Percentiles rank a stretch among this genome's conserved stretches.
phyloP scores from a whole-genome alignment of 208 protist species.

The Kentomonas sorsogonicus region DNA sequence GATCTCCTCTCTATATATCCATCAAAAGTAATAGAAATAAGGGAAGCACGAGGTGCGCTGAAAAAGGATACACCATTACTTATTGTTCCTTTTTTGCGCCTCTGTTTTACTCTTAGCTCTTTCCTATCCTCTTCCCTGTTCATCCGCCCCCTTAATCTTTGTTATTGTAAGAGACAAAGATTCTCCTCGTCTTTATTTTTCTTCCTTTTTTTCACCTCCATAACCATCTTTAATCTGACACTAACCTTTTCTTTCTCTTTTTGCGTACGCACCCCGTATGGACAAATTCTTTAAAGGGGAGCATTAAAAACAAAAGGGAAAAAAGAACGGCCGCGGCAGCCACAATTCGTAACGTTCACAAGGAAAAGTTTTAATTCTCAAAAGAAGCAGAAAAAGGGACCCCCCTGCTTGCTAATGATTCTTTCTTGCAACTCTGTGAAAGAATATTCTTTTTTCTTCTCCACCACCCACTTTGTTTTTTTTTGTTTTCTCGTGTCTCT shows the following conservation, averaged over 20 bases:
- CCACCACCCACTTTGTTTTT: neutral
- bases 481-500: neutral
- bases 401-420: neutral
- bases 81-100: slow-evolving; percentile 8
- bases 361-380: neutral
- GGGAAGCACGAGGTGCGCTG: too few relatives aligned
- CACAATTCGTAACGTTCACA: slow-evolving; percentile 9
- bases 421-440: neutral
- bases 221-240: neutral
- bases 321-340: slow-evolving; percentile 2
- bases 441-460: neutral
- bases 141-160: neutral
- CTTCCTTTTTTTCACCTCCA: neutral
- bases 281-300: slow-evolving; percentile 1
- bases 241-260: neutral
- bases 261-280: neutral
- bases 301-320: too few relatives aligned
- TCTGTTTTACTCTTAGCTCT: neutral
- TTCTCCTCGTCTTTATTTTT: neutral
- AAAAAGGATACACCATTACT: too few relatives aligned
- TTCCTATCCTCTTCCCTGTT: too few relatives aligned
- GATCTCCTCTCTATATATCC: too few relatives aligned
- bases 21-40: too few relatives aligned
- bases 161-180: neutral
- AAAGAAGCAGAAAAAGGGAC: too few relatives aligned